A percentile compares a stretch with the other conserved stretches of the same genome.
Conservation (phyloP, 768 basidiomycete species). For the Auriscalpium vulgare region DNA sequence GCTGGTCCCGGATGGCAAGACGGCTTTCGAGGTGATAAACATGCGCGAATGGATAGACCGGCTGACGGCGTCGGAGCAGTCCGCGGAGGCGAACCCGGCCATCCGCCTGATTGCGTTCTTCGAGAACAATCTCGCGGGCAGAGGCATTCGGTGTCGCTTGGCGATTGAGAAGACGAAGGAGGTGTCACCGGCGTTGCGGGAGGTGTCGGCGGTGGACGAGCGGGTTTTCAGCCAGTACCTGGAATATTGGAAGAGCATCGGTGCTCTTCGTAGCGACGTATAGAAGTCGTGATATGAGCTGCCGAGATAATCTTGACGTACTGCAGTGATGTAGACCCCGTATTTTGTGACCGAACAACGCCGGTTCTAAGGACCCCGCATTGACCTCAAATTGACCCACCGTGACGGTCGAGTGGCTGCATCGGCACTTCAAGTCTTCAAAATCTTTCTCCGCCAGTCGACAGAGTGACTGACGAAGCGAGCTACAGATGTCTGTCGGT, state of each 20-base stretch:
- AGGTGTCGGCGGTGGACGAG: conserved; percentile 64
- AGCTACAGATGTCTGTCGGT: too few relatives aligned
- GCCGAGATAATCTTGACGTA: too few relatives aligned
- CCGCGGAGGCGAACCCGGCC: conserved; percentile 2
- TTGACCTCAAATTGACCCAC: too few relatives aligned
- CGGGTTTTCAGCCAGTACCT: conserved; percentile 28
- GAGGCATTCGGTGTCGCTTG: conserved; percentile 2
- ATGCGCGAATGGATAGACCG: conserved; percentile 2
- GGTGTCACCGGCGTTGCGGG: conserved; percentile 42
- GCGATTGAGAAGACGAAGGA: conserved; percentile 3
- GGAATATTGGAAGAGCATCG: conserved; percentile 4
- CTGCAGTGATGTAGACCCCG: too few relatives aligned
- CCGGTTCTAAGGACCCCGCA: too few relatives aligned
- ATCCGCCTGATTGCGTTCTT: conserved; percentile 3
- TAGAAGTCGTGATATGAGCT: not conserved
- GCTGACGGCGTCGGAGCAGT: not conserved
- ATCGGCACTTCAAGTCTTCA: too few relatives aligned
- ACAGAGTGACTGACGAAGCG: too few relatives aligned
- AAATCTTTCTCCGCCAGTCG: too few relatives aligned
- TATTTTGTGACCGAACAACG: too few relatives aligned
- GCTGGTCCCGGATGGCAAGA: not conserved
- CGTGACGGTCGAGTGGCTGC: too few relatives aligned
- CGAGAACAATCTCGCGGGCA: conserved; percentile 5
- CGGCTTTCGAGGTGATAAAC: not conserved
- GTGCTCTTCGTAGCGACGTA: not conserved